Evolutionary conservation across 148 eudicot genomes (phyloP).

Genomic region (Selenicereus undatus): DNA sequence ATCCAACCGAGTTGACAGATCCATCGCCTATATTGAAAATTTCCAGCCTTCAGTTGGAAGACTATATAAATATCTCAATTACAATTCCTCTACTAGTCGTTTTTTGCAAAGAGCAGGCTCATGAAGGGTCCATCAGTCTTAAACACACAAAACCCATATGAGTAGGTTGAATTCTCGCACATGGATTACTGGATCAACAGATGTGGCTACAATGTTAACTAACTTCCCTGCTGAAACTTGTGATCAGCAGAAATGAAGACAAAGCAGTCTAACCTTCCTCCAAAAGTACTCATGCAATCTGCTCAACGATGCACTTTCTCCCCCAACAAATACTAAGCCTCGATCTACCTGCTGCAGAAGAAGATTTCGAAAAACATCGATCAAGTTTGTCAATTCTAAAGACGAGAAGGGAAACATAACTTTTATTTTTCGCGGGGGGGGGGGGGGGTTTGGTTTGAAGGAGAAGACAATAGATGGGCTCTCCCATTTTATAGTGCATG

Average conservation of each 20-base stretch:
- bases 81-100: no score
- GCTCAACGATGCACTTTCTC: constrained; percentile 79
- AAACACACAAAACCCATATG: no score
- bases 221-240: neutral
- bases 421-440: neutral
- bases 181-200: no score
- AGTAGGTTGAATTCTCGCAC: no score
- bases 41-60: no score
- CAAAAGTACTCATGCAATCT: constrained; percentile 87
- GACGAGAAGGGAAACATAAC: neutral
- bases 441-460: no score
- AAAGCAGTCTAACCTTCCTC: constrained; percentile 60
- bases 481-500: neutral
- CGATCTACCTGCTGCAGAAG: constrained; percentile 44
- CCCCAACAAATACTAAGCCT: constrained; percentile 73
- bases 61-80: no score
- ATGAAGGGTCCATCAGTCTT: no score
- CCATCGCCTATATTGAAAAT: no score
- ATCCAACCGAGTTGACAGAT: neutral
- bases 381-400: neutral
- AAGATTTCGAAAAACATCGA: neutral
- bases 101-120: no score
- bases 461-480: neutral
- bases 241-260: neutral
- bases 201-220: neutral